phyloP scores from a whole-genome alignment of 2,329 filamentous ascomycete species.

The Byssothecium circinans region DNA sequence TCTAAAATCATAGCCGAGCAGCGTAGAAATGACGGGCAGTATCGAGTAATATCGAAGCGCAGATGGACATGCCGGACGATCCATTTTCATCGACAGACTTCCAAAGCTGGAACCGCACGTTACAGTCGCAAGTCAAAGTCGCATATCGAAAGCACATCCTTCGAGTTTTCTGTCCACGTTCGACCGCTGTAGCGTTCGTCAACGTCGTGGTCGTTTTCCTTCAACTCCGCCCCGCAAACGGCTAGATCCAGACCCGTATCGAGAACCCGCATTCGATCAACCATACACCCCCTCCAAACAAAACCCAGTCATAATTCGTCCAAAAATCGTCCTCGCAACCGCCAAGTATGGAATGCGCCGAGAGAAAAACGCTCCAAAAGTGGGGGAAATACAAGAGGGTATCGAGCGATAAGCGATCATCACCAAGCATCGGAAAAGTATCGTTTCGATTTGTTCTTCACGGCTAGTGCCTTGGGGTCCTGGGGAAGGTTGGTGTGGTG shows the following conservation, averaged over 20 bases:
- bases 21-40: too few relatives aligned
- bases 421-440: slow-evolving; percentile 51
- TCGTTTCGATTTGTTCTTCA: slow-evolving; percentile 50
- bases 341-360: background rate
- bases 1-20: too few relatives aligned
- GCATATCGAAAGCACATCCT: too few relatives aligned
- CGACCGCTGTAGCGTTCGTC: background rate
- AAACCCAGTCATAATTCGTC: slow-evolving; percentile 2
- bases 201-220: too few relatives aligned
- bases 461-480: slow-evolving; percentile 50
- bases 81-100: too few relatives aligned
- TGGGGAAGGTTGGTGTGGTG: slow-evolving; percentile 70
- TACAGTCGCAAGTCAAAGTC: too few relatives aligned
- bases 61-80: too few relatives aligned
- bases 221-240: too few relatives aligned
- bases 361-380: background rate
- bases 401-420: slow-evolving; percentile 12
- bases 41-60: too few relatives aligned
- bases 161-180: too few relatives aligned
- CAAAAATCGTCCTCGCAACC: background rate
- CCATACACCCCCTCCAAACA: background rate
- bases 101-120: too few relatives aligned
- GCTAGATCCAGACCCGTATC: slow-evolving; percentile 1
- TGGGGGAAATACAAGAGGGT: slow-evolving; percentile 8
- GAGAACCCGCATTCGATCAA: background rate